phyloP scores from a whole-genome alignment of 129 eudicot species.

The Helianthus annuus region DNA sequence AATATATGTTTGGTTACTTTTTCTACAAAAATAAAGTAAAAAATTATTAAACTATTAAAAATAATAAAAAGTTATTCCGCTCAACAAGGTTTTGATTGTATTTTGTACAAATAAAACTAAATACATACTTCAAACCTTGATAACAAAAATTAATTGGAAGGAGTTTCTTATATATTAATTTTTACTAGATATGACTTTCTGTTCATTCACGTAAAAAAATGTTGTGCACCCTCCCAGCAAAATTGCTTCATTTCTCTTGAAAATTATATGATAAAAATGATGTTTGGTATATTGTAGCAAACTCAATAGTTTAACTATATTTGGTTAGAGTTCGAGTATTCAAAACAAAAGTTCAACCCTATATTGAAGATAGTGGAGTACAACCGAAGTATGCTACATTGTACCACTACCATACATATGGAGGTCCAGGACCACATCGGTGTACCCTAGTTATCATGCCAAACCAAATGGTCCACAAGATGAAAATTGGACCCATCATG shows the following conservation, averaged over 20 bases:
- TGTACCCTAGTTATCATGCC: constrained; percentile 19
- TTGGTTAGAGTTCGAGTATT: neutral
- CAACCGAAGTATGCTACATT: neutral
- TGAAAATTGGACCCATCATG: constrained; percentile 9
- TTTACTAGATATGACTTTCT: too few species aligned
- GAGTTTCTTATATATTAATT: too few species aligned
- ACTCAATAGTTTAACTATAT: neutral
- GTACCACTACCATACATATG: neutral
- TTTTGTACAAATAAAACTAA: neutral
- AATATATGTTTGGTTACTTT: too few species aligned
- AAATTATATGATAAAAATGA: too few species aligned
- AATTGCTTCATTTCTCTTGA: too few species aligned
- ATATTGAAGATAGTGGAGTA: neutral
- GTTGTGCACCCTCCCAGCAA: too few species aligned
- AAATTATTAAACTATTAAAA: too few species aligned
- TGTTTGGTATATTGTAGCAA: too few species aligned
- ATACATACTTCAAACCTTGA: neutral
- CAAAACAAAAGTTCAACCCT: neutral
- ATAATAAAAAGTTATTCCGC: too few species aligned
- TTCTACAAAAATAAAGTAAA: too few species aligned
- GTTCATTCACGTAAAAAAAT: too few species aligned
- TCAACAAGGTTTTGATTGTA: too few species aligned
- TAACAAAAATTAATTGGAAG: neutral
- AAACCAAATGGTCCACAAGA: neutral
- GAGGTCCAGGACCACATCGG: constrained; percentile 23